Base-by-base conservation (phyloP, 768 basidiomycete genomes). In the Hypholoma fasciculare region DNA sequence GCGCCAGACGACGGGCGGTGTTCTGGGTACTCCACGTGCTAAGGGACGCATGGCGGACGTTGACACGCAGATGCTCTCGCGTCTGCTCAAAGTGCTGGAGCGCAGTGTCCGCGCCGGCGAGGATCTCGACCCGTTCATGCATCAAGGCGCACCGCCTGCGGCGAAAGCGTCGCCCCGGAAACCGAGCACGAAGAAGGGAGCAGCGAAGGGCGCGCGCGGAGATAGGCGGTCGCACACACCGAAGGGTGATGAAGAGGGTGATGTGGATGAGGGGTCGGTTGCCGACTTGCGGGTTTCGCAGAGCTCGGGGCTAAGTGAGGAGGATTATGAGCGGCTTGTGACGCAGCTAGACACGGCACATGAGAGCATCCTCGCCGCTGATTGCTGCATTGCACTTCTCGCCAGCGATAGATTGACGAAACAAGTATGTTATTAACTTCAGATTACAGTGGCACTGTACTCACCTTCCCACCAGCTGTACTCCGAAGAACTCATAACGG, bases 401-500 rank as follows among this genome's bases (percentile, higher is more conserved):
- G 84, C 85, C 2, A 87, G 88, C 34, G 92, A 93, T 61, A 80
- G 89, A 20, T 75, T 96, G 55, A 83, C 92, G 2, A 96, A 96
- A 71, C 92, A 95, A 82, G 95, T 94, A 48, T 38, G 83, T 61
- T 6, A 20, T 47, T 23, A 1, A 27, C 12, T 20, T 54, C 56
- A 14, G 9, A 19, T 34, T 26, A 16, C 16, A 12, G 49, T 30
- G 34, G 13, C 8, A 30, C 26, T 30, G 23, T 54, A 7, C 34
- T 36, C 11, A 51, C 39, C 26, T 42, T n/a, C 16, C 2, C 44
- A 7, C 16, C 66, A 96, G 90, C 76, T 98, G 8, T 96, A 96
- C 71, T 97, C 96, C 0, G 94, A 98, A 70, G 97, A 99, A 68
- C 79, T 95, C 11, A 92, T 99, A 60, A 87, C 87, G 0, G 76